Conservation (phyloP, 192 early-diverging fungal species). For the Coemansia sp. region DNA sequence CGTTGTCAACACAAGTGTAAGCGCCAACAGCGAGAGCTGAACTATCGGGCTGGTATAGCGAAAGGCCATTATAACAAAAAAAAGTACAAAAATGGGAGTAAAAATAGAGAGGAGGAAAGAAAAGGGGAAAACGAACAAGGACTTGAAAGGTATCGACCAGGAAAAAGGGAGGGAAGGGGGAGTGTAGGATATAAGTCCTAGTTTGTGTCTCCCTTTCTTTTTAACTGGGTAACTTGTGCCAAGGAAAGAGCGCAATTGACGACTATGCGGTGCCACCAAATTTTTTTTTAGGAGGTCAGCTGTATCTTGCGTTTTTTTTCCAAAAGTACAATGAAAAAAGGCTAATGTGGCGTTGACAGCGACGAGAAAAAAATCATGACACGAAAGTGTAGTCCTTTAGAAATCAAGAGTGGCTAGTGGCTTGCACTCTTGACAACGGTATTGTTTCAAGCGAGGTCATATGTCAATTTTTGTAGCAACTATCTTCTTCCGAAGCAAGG, state of each 20-base stretch:
- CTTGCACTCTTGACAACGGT: neutral
- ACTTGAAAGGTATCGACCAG: neutral
- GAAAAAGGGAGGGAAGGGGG: neutral
- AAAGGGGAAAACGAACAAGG: neutral
- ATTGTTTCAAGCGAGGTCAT: neutral
- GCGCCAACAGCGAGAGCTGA: conserved; percentile 23
- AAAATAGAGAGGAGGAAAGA: neutral
- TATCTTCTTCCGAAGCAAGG: neutral
- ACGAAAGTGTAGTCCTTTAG: neutral
- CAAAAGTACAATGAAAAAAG: neutral
- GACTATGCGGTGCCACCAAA: neutral
- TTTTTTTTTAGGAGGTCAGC: neutral
- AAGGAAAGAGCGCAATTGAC: neutral
- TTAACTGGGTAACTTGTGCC: conserved; percentile 2
- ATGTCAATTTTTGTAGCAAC: neutral
- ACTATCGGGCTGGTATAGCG: conserved; percentile 26
- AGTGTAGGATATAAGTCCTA: neutral
- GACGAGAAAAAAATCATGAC: neutral
- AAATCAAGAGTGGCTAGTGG: neutral
- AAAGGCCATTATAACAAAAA: conserved; percentile 2
- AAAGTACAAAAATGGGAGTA: neutral
- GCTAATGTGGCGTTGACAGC: neutral
- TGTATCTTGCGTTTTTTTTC: conserved; percentile 1
- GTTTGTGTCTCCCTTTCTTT: neutral
- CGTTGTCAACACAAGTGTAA: conserved; percentile 22